Conservation (phyloP, 2,329 filamentous ascomycete genomes). For the Hirsutella rhossiliensis region DNA sequence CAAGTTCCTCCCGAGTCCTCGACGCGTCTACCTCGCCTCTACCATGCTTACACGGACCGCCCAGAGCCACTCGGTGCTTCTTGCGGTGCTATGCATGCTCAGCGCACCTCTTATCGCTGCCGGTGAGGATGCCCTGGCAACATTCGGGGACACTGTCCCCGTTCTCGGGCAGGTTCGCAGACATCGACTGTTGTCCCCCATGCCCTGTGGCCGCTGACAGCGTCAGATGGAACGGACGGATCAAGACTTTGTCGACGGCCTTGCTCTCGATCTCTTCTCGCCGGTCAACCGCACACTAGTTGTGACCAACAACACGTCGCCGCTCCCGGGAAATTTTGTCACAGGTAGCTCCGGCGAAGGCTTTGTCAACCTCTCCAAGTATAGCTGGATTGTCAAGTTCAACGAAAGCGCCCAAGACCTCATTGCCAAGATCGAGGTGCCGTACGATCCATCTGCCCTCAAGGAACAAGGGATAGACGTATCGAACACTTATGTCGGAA, state of each 20-base stretch:
- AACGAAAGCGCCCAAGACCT: slow-evolving; percentile 19
- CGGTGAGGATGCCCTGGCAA: neutral
- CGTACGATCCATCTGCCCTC: slow-evolving; percentile 10
- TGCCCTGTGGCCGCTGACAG: neutral
- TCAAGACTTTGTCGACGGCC: slow-evolving; percentile 19
- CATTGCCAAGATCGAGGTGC: slow-evolving; percentile 20
- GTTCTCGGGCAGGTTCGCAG: neutral
- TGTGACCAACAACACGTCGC: slow-evolving; percentile 16
- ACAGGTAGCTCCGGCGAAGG: slow-evolving; percentile 14
- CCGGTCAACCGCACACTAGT: slow-evolving; percentile 16
- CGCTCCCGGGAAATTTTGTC: slow-evolving; percentile 16
- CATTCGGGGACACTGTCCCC: neutral
- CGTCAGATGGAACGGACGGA: slow-evolving; percentile 9
- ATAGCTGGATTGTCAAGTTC: slow-evolving; percentile 18
- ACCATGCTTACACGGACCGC: neutral
- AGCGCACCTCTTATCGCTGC: neutral
- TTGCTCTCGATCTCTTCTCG: slow-evolving; percentile 19
- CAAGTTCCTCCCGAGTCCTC: neutral
- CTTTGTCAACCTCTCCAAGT: slow-evolving; percentile 16
- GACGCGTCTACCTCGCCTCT: neutral
- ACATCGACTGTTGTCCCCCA: too few species aligned
- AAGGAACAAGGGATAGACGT: neutral
- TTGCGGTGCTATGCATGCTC: neutral
- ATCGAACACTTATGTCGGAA: slow-evolving; percentile 5
- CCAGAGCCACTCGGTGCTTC: neutral